These are phyloP conservation scores for Podosphaera xanthii DNA, from an alignment of 2,329 filamentous ascomycete species.

Conservation along the genomic window DNA sequence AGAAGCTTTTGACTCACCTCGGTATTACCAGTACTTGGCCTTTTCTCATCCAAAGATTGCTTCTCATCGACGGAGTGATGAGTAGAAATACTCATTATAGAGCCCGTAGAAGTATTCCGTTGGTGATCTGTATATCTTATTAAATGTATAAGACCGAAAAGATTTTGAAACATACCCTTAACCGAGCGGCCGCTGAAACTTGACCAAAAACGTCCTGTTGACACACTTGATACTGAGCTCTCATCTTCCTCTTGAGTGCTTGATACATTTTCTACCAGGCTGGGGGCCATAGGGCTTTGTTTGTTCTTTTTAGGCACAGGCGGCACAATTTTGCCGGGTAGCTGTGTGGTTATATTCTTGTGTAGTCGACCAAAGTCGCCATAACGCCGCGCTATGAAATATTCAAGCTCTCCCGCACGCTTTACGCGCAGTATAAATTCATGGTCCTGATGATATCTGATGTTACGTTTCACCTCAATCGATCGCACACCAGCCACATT, in stretches of 20 bases:
- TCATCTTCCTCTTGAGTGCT: conserved; percentile 20
- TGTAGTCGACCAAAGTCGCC: conserved; percentile 69
- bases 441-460: conserved; percentile 78
- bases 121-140: conserved; percentile 15
- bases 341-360: conserved; percentile 56
- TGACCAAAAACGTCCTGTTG: not conserved
- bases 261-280: conserved; percentile 25
- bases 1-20: not conserved
- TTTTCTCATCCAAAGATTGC: not conserved
- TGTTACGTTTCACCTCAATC: conserved; percentile 59
- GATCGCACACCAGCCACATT: conserved; percentile 81
- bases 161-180: not conserved
- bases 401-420: conserved; percentile 48
- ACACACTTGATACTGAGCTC: not conserved
- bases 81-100: conserved; percentile 20
- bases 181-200: not conserved
- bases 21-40: not conserved
- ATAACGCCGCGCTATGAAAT: conserved; percentile 67
- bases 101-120: conserved; percentile 18
- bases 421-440: conserved; percentile 82
- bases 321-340: conserved; percentile 76
- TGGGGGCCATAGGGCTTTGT: conserved; percentile 41
- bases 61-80: conserved; percentile 22
- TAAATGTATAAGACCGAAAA: not conserved
- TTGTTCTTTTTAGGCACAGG: conserved; percentile 85